Evolutionary conservation across 768 basidiomycete species (phyloP).

Genomic region (Boletus patriciae): DNA sequence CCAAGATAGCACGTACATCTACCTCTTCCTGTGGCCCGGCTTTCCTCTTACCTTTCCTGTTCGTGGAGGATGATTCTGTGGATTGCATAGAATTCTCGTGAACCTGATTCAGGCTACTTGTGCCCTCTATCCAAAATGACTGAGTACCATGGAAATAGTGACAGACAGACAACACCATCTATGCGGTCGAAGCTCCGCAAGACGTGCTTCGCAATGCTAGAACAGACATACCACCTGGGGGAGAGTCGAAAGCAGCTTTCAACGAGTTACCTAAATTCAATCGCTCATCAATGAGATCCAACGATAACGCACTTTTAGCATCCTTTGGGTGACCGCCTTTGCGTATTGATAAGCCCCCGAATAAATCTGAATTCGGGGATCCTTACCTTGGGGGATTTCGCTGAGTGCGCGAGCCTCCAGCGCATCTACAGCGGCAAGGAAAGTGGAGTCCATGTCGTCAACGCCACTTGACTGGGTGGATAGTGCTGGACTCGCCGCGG

Average conservation of each 20-base stretch:
- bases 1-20: constrained; percentile 36
- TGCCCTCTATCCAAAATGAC: neutral
- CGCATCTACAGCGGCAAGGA: constrained; percentile 43
- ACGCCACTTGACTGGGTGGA: constrained; percentile 3
- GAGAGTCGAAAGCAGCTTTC: neutral
- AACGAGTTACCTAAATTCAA: neutral
- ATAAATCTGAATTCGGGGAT: neutral
- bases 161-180: neutral
- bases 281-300: neutral
- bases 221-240: constrained; percentile 21
- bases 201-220: neutral
- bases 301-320: constrained; percentile 10
- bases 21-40: constrained; percentile 25
- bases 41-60: constrained; percentile 49
- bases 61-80: constrained; percentile 9
- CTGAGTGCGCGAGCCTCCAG: constrained; percentile 41
- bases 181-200: neutral
- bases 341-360: neutral
- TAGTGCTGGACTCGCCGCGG: constrained; percentile 13
- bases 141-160: constrained; percentile 7
- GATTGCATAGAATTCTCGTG: constrained; percentile 5
- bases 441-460: constrained; percentile 25
- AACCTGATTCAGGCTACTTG: neutral
- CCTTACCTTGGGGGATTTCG: constrained; percentile 12
- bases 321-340: constrained; percentile 9